Evolutionary conservation across 129 eudicot species (phyloP).

Genomic region (Pulicaria dysenterica): DNA sequence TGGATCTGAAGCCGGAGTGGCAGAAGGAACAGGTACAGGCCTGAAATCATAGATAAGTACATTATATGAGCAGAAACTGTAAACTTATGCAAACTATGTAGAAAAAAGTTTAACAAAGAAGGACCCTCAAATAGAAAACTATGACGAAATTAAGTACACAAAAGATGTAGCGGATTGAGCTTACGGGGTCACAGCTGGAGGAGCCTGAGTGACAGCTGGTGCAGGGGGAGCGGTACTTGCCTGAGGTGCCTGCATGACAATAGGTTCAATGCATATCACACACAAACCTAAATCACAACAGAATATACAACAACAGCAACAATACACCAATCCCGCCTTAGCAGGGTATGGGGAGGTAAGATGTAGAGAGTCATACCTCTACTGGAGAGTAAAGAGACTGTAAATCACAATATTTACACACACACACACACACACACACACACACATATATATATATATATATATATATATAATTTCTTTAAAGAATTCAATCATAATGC

Average conservation of each 20-base stretch:
- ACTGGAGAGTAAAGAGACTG: too few relatives aligned
- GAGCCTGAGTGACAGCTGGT: slow-evolving; percentile 47
- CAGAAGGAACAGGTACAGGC: slow-evolving; percentile 48
- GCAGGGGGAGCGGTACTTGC: slow-evolving; percentile 57
- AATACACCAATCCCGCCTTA: too few relatives aligned
- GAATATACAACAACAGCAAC: slow-evolving; percentile 5
- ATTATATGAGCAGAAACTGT: background rate
- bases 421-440: too few relatives aligned
- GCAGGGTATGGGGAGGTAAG: too few relatives aligned
- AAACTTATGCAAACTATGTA: background rate
- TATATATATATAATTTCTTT: too few relatives aligned
- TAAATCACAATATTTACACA: too few relatives aligned
- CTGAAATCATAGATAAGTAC: slow-evolving; percentile 25
- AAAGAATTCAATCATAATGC: too few relatives aligned
- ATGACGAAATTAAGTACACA: background rate
- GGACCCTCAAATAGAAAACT: background rate
- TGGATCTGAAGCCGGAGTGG: slow-evolving; percentile 48
- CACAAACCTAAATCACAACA: background rate
- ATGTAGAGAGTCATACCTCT: too few relatives aligned
- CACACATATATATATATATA: too few relatives aligned
- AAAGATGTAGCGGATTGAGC: slow-evolving; percentile 24
- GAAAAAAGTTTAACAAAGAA: background rate
- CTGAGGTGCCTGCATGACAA: slow-evolving; percentile 56
- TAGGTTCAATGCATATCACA: slow-evolving; percentile 23
- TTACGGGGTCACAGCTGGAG: slow-evolving; percentile 46